These are phyloP conservation scores for Colletotrichum melonis DNA, from an alignment of 2,329 filamentous ascomycete genomes.

Conservation along the genomic window DNA sequence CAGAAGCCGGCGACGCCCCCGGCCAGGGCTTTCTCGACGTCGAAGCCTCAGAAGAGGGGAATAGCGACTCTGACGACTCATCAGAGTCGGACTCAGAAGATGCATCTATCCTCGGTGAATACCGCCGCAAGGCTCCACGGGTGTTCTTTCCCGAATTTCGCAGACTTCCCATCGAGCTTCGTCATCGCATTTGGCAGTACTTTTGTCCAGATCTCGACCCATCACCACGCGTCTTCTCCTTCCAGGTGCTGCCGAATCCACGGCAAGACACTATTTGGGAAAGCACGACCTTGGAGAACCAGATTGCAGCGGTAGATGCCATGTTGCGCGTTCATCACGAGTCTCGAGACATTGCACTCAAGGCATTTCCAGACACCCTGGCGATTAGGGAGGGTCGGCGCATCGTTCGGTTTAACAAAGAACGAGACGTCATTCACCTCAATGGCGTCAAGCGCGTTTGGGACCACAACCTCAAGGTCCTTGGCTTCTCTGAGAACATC, in stretches of 20 bases:
- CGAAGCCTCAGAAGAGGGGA: constrained; percentile 28
- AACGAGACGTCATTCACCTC: constrained; percentile 44
- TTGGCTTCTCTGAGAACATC: constrained; percentile 44
- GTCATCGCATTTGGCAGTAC: constrained; percentile 46
- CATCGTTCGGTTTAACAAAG: constrained; percentile 44
- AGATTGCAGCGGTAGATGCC: constrained; percentile 37
- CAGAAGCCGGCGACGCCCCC: constrained; percentile 5
- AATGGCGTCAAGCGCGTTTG: constrained; percentile 4
- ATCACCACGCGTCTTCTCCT: constrained; percentile 44
- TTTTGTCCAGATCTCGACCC: constrained; percentile 45
- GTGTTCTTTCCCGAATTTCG: constrained; percentile 41
- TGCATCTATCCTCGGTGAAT: constrained; percentile 6
- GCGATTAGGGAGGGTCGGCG: constrained; percentile 42
- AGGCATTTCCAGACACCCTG: constrained; percentile 46
- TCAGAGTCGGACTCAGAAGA: constrained; percentile 28
- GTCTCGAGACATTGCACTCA: constrained; percentile 47
- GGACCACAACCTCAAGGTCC: constrained; percentile 36
- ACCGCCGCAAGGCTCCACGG: background rate
- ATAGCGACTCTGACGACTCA: constrained; percentile 45
- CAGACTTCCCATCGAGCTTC: constrained; percentile 47
- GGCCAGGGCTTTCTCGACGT: constrained; percentile 24
- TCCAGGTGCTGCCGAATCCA: constrained; percentile 31
- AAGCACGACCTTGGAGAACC: constrained; percentile 32
- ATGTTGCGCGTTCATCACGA: constrained; percentile 49
- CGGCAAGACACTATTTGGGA: constrained; percentile 27